Evolutionary conservation across 2,329 filamentous ascomycete species (phyloP).

Genomic region (Botryotinia convoluta): DNA sequence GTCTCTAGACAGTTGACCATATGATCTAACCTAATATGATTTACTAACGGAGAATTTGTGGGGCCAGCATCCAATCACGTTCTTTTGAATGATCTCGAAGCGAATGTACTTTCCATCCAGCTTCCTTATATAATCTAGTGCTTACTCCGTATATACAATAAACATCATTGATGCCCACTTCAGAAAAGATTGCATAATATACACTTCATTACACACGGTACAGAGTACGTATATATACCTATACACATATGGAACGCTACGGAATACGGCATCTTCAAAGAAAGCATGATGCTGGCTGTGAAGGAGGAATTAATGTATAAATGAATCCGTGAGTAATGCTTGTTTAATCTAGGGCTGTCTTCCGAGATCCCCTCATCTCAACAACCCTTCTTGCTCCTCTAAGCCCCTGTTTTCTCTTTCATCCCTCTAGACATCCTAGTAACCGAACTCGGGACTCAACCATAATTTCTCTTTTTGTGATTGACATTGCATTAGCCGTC

Average conservation of each 20-base stretch:
- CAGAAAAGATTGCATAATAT: neutral
- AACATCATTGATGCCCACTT: neutral
- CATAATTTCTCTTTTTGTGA: constrained; percentile 7
- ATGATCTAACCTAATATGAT: neutral
- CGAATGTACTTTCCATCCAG: neutral
- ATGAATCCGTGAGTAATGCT: neutral
- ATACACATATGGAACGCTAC: neutral
- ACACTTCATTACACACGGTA: neutral
- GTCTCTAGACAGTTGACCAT: neutral
- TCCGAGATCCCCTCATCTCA: neutral
- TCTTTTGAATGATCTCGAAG: neutral
- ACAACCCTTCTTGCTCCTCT: neutral
- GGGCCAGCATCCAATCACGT: neutral
- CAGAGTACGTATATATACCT: neutral
- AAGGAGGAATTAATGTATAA: neutral
- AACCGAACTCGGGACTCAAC: constrained; percentile 14
- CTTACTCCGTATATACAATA: neutral
- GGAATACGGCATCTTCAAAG: constrained; percentile 3
- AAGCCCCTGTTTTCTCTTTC: neutral
- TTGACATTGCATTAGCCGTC: constrained; percentile 12
- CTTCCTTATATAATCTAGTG: constrained; percentile 9
- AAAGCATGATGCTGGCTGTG: neutral
- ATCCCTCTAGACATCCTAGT: neutral
- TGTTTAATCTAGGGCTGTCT: neutral
- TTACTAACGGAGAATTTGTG: neutral